Evolutionary conservation across 2,329 filamentous ascomycete species (phyloP).

Genomic region (Monilinia vaccinii-corymbosi): DNA sequence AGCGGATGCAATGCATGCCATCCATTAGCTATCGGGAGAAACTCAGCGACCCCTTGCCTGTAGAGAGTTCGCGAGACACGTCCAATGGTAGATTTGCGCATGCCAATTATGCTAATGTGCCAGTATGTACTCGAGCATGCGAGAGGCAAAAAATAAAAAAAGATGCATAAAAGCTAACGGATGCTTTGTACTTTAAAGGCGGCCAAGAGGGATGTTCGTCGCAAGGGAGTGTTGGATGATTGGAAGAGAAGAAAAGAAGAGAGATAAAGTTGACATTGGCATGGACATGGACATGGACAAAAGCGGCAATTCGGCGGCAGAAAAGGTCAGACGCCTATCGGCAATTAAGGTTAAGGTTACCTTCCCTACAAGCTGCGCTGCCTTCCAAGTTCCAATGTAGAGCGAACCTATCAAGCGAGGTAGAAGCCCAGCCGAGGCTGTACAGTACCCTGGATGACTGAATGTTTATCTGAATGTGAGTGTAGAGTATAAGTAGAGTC

Average conservation of each 20-base stretch:
- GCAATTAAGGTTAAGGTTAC: not conserved
- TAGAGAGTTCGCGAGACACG: conserved; percentile 1
- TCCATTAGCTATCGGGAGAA: not conserved
- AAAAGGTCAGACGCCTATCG: not conserved
- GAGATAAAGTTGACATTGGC: too few relatives aligned
- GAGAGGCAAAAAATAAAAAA: not conserved
- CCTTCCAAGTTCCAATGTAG: too few relatives aligned
- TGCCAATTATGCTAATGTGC: not conserved
- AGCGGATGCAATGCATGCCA: not conserved
- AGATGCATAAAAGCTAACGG: not conserved
- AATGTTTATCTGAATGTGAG: not conserved
- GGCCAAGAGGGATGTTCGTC: not conserved
- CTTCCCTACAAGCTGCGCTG: not conserved
- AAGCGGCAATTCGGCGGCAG: not conserved
- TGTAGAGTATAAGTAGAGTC: not conserved
- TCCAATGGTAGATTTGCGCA: conserved; percentile 1
- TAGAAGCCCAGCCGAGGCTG: not conserved
- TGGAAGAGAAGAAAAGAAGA: too few relatives aligned
- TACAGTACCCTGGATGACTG: too few relatives aligned
- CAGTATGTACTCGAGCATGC: not conserved
- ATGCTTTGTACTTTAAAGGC: not conserved
- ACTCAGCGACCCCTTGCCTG: not conserved
- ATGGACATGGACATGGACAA: not conserved
- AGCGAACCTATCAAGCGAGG: not conserved
- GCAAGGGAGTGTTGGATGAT: not conserved